Evolutionary conservation across 139 green algal species (phyloP).

Genomic region (Closterium sp.): DNA sequence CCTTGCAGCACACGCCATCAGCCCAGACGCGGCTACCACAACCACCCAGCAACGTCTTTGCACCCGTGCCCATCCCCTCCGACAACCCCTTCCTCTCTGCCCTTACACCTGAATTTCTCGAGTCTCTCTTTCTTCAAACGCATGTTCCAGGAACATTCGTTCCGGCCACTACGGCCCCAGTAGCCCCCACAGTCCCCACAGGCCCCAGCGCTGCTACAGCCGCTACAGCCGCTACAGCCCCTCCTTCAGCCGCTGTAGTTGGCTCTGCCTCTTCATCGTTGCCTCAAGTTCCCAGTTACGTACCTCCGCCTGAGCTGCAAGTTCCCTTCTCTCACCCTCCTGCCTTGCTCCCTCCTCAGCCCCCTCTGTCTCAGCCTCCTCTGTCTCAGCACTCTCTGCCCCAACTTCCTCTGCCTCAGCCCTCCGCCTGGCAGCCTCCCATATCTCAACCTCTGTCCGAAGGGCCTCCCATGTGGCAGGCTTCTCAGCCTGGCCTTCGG

Average conservation of each 20-base stretch:
- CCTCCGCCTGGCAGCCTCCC: too few species aligned
- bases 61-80: too few species aligned
- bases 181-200: neutral
- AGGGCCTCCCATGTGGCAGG: neutral
- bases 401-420: neutral
- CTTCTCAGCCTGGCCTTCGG: neutral
- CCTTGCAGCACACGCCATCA: neutral
- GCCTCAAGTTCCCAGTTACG: neutral
- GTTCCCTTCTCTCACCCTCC: neutral
- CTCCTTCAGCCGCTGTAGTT: neutral
- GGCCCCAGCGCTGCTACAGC: neutral
- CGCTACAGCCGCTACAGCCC: neutral
- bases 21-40: neutral
- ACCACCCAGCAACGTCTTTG: neutral
- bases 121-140: neutral
- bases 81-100: neutral
- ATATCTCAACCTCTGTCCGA: neutral
- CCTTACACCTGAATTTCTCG: neutral
- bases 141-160: neutral
- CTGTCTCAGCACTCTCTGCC: neutral
- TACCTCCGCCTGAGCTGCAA: neutral
- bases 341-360: neutral
- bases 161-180: too few species aligned
- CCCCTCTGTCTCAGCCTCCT: neutral
- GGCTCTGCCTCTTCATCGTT: neutral